These are phyloP conservation scores for Candida tammaniensis DNA, from an alignment of 805 yeast species.

Conservation along the genomic window DNA sequence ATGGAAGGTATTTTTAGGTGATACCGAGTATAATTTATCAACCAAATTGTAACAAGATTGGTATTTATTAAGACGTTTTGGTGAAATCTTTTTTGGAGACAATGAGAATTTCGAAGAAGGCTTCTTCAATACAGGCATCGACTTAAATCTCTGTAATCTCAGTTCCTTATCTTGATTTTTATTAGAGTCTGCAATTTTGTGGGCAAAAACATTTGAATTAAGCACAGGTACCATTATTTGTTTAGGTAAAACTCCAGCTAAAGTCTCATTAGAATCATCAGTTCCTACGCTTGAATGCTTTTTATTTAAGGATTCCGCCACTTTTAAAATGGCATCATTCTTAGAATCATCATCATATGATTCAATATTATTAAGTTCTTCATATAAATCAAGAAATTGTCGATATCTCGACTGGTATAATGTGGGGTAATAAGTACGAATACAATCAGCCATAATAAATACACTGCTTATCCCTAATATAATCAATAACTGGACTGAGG, in stretches of 20 bases:
- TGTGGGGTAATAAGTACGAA: slow-evolving; percentile 8
- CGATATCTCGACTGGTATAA: slow-evolving; percentile 6
- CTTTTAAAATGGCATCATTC: slow-evolving; percentile 7
- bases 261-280: slow-evolving; percentile 4
- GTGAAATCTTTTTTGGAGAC: background rate
- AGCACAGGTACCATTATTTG: slow-evolving; percentile 2
- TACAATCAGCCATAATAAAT: slow-evolving; percentile 2
- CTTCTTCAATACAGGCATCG: slow-evolving; percentile 4
- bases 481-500: slow-evolving; percentile 5
- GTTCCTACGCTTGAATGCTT: slow-evolving; percentile 2
- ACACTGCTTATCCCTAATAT: slow-evolving; percentile 7
- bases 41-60: slow-evolving; percentile 24
- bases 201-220: no score
- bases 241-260: slow-evolving; percentile 12
- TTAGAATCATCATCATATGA: slow-evolving; percentile 9
- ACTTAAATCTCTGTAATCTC: background rate
- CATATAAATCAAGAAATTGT: slow-evolving; percentile 9
- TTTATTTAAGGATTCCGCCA: slow-evolving; percentile 7
- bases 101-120: background rate
- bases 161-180: no score
- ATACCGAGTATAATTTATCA: slow-evolving; percentile 38
- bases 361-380: slow-evolving; percentile 10
- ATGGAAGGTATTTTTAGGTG: slow-evolving; percentile 40
- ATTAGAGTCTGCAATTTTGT: background rate
- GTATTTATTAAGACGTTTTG: slow-evolving; percentile 11